These are phyloP conservation scores for Hypoxylon sp. DNA, from an alignment of 2,329 filamentous ascomycete genomes.

Conservation along the genomic window DNA sequence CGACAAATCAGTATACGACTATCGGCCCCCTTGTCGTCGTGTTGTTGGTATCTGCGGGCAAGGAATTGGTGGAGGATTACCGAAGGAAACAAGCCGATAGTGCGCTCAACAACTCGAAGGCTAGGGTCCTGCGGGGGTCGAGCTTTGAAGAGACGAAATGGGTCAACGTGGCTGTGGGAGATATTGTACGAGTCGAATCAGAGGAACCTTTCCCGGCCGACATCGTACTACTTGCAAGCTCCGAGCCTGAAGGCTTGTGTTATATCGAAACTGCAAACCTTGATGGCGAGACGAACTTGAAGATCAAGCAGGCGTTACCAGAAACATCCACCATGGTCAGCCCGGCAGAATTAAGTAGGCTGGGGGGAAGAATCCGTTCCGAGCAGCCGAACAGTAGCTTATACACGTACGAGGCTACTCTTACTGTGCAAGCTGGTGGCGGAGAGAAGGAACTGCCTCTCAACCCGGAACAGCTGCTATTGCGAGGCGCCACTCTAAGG, in stretches of 20 bases:
- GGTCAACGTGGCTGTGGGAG: conserved; percentile 93
- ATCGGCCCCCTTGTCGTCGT: conserved; percentile 94
- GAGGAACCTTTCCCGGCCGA: conserved; percentile 97
- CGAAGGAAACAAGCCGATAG: conserved; percentile 89
- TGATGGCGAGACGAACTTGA: conserved; percentile 97
- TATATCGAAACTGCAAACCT: conserved; percentile 99
- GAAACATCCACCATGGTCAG: conserved; percentile 92
- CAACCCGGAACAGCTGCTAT: conserved; percentile 90
- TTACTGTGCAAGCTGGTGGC: conserved; percentile 90
- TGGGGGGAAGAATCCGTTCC: conserved; percentile 88
- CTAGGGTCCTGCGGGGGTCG: conserved; percentile 84
- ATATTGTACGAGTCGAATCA: conserved; percentile 91
- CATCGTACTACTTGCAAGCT: conserved; percentile 90
- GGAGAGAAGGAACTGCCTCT: conserved; percentile 93
- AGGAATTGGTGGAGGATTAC: conserved; percentile 94
- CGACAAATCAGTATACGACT: conserved; percentile 95
- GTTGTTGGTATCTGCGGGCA: conserved; percentile 91
- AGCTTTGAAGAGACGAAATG: conserved; percentile 89
- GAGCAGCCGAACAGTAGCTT: conserved; percentile 98
- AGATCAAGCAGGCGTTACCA: conserved; percentile 97
- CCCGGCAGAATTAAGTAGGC: conserved; percentile 82
- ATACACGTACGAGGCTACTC: conserved; percentile 96
- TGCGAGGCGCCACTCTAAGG: conserved; percentile 91
- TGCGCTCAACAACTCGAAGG: conserved; percentile 87
- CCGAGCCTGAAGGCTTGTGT: conserved; percentile 95